phyloP scores from a whole-genome alignment of 768 basidiomycete species.

The Hypholoma sublateritium region DNA sequence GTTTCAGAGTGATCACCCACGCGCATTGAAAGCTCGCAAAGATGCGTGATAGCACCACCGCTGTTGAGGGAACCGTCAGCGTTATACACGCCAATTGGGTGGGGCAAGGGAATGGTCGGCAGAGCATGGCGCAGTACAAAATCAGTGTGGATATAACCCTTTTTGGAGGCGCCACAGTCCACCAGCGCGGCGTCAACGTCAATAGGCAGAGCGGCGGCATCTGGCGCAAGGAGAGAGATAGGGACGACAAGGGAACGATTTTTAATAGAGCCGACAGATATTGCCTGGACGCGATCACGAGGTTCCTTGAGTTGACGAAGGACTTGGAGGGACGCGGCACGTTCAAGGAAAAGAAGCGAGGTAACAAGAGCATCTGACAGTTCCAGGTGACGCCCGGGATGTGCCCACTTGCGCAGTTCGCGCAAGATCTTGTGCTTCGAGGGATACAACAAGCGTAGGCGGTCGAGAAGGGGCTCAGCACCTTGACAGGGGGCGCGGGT shows the following conservation, averaged over 20 bases:
- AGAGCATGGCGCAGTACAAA: slow-evolving; percentile 1
- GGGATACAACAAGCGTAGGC: neutral
- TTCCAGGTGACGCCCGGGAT: neutral
- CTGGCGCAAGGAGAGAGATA: neutral
- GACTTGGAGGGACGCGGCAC: neutral
- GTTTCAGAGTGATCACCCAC: neutral
- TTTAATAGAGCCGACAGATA: neutral
- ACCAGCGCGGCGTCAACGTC: slow-evolving; percentile 3
- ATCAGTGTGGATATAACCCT: slow-evolving; percentile 2
- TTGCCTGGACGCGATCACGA: neutral
- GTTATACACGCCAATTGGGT: slow-evolving; percentile 14
- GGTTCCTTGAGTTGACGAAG: neutral
- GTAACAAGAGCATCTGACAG: neutral
- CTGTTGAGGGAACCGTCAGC: slow-evolving; percentile 10
- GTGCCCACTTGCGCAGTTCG: neutral
- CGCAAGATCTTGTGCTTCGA: neutral
- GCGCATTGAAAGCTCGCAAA: neutral
- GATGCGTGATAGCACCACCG: slow-evolving; percentile 4
- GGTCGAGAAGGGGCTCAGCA: neutral
- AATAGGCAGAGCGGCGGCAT: neutral
- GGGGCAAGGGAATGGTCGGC: neutral
- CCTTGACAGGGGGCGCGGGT: neutral
- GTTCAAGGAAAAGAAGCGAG: slow-evolving; percentile 1
- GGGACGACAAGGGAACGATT: neutral
- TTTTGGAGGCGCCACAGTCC: slow-evolving; percentile 12